Conservation (phyloP, 805 yeast genomes). For the Barnettozyma salicaria region DNA sequence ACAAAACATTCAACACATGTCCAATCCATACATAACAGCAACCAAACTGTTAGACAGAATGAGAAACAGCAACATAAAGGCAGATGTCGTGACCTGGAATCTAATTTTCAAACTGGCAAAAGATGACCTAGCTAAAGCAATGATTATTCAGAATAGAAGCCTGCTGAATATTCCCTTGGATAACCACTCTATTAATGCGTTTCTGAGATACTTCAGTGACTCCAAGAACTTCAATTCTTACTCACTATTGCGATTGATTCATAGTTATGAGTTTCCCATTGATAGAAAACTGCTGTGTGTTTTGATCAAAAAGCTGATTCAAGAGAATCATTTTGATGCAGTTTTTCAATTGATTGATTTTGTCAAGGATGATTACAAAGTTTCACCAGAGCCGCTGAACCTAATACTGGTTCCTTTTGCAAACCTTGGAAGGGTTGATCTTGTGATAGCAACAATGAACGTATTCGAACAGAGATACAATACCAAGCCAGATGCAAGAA, state of each 20-base stretch:
- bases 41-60: slow-evolving; percentile 29
- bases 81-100: slow-evolving; percentile 36
- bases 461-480: slow-evolving; percentile 25
- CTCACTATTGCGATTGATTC: slow-evolving; percentile 14
- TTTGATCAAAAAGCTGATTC: slow-evolving; percentile 24
- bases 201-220: slow-evolving; percentile 22
- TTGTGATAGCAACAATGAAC: slow-evolving; percentile 29
- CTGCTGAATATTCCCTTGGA: slow-evolving; percentile 29
- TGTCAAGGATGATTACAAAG: slow-evolving; percentile 5
- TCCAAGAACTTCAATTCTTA: slow-evolving; percentile 8
- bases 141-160: slow-evolving; percentile 29
- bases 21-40: slow-evolving; percentile 26
- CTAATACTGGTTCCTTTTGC: slow-evolving; percentile 28
- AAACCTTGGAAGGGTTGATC: slow-evolving; percentile 31
- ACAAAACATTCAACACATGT: slow-evolving; percentile 26
- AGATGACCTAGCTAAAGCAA: slow-evolving; percentile 30
- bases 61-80: slow-evolving; percentile 24
- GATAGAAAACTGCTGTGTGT: slow-evolving; percentile 23
- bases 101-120: slow-evolving; percentile 29
- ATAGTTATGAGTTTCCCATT: slow-evolving; percentile 22
- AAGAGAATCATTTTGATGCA: slow-evolving; percentile 24
- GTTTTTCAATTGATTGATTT: slow-evolving; percentile 27
- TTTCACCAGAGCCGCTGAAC: slow-evolving; percentile 25
- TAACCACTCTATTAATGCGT: slow-evolving; percentile 22
- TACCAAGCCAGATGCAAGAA: slow-evolving; percentile 28